phyloP scores from a whole-genome alignment of 306 rosid species.

The Carpinus fangiana region DNA sequence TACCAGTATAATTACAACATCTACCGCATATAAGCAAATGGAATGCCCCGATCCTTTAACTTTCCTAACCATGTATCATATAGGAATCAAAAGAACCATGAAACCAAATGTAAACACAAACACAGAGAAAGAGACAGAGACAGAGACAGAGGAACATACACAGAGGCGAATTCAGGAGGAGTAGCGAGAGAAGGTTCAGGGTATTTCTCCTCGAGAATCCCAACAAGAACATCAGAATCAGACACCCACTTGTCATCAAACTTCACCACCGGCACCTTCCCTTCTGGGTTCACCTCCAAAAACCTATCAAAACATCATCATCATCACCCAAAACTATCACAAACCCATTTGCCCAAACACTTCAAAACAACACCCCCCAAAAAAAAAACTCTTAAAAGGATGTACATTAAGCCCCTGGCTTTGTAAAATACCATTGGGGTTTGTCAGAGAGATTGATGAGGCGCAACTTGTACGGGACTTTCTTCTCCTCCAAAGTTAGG shows the following conservation, averaged over 20 bases:
- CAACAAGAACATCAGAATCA: constrained; percentile 88
- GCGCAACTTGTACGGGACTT: constrained; percentile 44
- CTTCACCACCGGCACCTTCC: constrained; percentile 80
- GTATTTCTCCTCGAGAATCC: constrained; percentile 61
- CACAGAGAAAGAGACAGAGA: neutral
- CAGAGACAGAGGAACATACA: constrained; percentile 44
- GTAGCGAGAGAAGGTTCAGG: constrained; percentile 65
- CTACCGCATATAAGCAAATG: neutral
- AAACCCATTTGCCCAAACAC: constrained; percentile 17
- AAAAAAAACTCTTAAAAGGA: neutral
- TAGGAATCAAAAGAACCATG: neutral
- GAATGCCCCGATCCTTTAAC: no score
- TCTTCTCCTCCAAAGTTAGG: constrained; percentile 87
- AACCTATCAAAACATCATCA: constrained; percentile 50
- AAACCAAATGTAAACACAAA: neutral
- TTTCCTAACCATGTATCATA: no score
- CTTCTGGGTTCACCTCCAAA: constrained; percentile 70
- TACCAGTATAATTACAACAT: neutral
- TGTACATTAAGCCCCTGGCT: neutral
- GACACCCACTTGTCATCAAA: constrained; percentile 79
- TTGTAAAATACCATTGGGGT: constrained; percentile 59
- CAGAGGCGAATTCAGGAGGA: constrained; percentile 66
- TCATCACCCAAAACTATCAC: constrained; percentile 6
- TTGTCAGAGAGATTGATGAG: constrained; percentile 63
- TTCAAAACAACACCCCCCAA: constrained; percentile 6